Evolutionary conservation across 257 asterid genomes (phyloP), one percentile per base, ranked within the genome.

Genomic region (Fraxinus excelsior): DNA sequence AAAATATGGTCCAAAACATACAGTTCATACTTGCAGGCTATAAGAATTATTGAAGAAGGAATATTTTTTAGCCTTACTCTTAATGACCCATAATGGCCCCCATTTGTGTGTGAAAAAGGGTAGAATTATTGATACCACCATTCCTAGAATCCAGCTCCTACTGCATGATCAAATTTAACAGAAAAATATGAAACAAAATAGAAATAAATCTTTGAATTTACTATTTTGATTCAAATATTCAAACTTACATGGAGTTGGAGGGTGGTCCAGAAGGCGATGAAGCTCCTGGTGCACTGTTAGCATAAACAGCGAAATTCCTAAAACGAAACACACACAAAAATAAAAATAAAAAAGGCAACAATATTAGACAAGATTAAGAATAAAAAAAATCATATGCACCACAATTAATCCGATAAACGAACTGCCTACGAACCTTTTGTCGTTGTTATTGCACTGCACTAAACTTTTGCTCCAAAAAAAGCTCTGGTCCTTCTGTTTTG

Each of bases 101-200:
- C 84, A 91, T 86, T 88, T 94, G 85, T 66, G 74, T 23, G 86
- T 79, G 80, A 91, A 84, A 53, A 88, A 86, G 2, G 97, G 98
- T 7, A 94, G 79, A 69, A 85, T 62, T 32, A 89, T 37, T 9
- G 97, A 75, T 1, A 94, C 66, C 40, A 90, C 76, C 1, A 94
- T 58, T 62, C 94, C 97, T 35, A 94, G 38, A 79, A 90, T 64
- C 98, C 96, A 94, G 8, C 92, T 86, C 80, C 83, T 92, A 81
- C 90, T 86, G 78, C 76, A 77, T n/a, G n/a, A 37, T 44, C 6
- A 14, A 46, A 71, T 72, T 31, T 12, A 34, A 12, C 6, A 11
- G 10, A 70, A 72, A 73, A 25, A 42, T 73, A 49, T 65, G 8
- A 26, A 67, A 18, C 16, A 42, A 49, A 0, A 74, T 74, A 23